Base-by-base conservation (phyloP, 345 rosid species). In the Trapa bicornis region DNA sequence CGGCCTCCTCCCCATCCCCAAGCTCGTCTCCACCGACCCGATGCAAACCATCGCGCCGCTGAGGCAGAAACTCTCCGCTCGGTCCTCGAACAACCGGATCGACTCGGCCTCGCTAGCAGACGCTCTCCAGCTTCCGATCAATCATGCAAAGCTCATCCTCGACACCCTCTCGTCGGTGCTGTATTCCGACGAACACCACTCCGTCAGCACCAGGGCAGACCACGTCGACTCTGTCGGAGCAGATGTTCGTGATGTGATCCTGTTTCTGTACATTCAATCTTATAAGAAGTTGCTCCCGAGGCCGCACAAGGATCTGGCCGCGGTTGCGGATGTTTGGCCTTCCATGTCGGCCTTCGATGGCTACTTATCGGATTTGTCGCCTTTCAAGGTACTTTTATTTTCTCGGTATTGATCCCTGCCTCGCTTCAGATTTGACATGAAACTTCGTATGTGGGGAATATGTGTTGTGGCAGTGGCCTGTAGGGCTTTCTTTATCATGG, bases 251-350 rank as follows among this genome's bases (percentile, higher is more conserved):
- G 98, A 91, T 86, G 86, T 95, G 79, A 74, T 91, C 37, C 71
- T 89, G 75, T 91, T 95, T 54, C 69, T 95, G 74, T 95, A 91
- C 43, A 87, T 95, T 74, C 99, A 95, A 71, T 95, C 99, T 38
- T 95, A 91, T 70, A 95, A 91, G 86, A 89, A 81, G 82, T 69
- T 95, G 76, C 70, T 86, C 72, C 99, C 98, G 3, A 85, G 98
- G 75, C 73, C 98, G 70, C 96, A 95, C 64, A 95, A 88, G 82
- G 99, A 95, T 70, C 78, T 97, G 5, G 98, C 96, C 0, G 77
- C 99, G 2, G 94, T 95, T 22, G 96, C 96, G 4, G 99, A 95
- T 74, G 98, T 91, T 0, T 95, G 99, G 99, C 99, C 99, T 3
- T 91, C 99, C 32, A 89, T 94, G 41, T 95, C 99, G 2, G 99